Evolutionary conservation across 139 green algal genomes (phyloP).

Genomic region (Trebouxia sp.): DNA sequence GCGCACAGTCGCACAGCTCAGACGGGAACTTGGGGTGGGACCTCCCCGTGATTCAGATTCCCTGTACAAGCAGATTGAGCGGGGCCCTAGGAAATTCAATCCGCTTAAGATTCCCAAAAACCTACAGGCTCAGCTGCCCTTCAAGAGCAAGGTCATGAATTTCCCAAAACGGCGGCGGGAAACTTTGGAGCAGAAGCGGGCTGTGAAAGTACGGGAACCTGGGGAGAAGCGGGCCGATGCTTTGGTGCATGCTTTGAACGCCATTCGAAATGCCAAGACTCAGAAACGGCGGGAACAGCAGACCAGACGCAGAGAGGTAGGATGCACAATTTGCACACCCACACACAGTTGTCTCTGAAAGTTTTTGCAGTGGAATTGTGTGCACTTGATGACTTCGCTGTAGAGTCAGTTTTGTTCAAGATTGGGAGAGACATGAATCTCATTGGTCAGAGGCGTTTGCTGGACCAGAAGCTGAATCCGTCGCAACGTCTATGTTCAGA

Average conservation of each 20-base stretch:
- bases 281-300: slow-evolving; percentile 66
- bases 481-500: too few relatives aligned
- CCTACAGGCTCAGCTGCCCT: slow-evolving; percentile 87
- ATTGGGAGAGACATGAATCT: too few relatives aligned
- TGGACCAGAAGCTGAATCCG: too few relatives aligned
- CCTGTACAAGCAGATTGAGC: slow-evolving; percentile 89
- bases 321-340: not conserved
- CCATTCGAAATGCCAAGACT: slow-evolving; percentile 92
- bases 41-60: slow-evolving; percentile 85
- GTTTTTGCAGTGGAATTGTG: not conserved
- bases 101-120: slow-evolving; percentile 85
- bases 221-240: slow-evolving; percentile 54
- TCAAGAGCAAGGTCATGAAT: slow-evolving; percentile 94
- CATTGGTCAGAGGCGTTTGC: too few relatives aligned
- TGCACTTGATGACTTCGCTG: not conserved
- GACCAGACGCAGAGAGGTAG: slow-evolving; percentile 36
- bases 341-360: not conserved
- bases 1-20: slow-evolving; percentile 86
- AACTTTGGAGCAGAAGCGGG: slow-evolving; percentile 78
- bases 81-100: slow-evolving; percentile 86
- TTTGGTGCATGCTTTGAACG: slow-evolving; percentile 90
- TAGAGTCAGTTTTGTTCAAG: not conserved
- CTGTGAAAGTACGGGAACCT: slow-evolving; percentile 65
- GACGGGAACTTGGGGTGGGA: slow-evolving; percentile 71
- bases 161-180: slow-evolving; percentile 66